Conservation (phyloP, 164 flowering plant genomes). For the Echeveria elegans region DNA sequence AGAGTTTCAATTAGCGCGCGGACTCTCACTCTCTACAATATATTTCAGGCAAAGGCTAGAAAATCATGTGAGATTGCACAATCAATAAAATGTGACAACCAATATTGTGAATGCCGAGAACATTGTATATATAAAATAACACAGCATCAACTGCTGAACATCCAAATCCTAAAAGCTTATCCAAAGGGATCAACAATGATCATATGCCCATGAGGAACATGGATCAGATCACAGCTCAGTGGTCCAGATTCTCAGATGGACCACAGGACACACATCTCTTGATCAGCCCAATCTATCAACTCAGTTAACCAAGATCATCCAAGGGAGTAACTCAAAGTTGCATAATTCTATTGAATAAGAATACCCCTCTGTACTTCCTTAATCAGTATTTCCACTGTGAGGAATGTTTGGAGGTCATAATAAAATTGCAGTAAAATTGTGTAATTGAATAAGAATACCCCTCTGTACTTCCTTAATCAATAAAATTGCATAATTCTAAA, state of each 20-base stretch:
- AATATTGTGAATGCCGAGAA: neutral
- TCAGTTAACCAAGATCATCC: neutral
- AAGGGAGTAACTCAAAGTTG: neutral
- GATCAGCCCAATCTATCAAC: neutral
- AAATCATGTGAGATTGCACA: neutral
- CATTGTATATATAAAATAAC: neutral
- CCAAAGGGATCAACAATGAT: neutral
- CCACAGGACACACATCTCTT: neutral
- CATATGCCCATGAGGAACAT: neutral
- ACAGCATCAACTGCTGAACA: neutral
- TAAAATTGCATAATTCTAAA: no score
- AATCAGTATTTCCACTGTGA: neutral
- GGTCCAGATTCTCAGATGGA: constrained; percentile 1
- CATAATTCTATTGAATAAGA: neutral
- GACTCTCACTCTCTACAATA: neutral
- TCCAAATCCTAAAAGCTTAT: constrained; percentile 1
- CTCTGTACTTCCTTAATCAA: neutral
- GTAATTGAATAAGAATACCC: neutral
- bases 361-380: neutral
- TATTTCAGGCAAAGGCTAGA: neutral
- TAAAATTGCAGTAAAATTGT: no score
- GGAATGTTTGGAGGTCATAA: neutral
- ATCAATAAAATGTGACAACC: neutral
- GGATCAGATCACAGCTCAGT: neutral
- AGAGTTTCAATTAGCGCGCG: neutral